These are phyloP conservation scores for Teratosphaeria gauchensis DNA, from an alignment of 2,329 filamentous ascomycete genomes.

Conservation along the genomic window DNA sequence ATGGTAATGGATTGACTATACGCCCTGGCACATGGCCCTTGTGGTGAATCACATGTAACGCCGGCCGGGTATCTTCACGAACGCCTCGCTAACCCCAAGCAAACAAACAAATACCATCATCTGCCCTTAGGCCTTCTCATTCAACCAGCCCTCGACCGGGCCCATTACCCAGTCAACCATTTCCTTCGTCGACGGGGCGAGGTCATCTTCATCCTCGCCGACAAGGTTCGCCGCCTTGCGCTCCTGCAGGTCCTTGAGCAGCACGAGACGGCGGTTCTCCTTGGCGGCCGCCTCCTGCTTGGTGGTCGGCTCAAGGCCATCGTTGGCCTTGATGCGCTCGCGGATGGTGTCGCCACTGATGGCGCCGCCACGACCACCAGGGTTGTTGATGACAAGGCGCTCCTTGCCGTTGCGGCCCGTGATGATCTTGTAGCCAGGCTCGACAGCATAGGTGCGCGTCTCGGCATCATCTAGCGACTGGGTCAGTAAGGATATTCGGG, in stretches of 20 bases:
- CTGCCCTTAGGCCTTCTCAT: not conserved
- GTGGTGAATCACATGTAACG: not conserved
- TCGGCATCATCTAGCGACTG: not conserved
- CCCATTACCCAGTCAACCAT: not conserved
- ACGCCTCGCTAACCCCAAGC: not conserved
- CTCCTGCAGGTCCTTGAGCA: not conserved
- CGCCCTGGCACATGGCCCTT: not conserved
- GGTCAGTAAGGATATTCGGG: not conserved
- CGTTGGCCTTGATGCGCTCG: not conserved
- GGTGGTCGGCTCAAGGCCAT: not conserved
- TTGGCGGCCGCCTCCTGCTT: not conserved
- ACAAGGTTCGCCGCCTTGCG: not conserved
- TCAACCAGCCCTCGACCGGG: not conserved
- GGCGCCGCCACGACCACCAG: not conserved
- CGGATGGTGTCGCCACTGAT: not conserved
- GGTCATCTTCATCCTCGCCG: not conserved
- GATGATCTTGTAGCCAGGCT: not conserved
- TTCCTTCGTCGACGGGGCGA: not conserved
- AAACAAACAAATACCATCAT: not conserved
- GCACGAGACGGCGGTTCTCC: not conserved
- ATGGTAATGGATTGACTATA: not conserved
- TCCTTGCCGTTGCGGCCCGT: not conserved
- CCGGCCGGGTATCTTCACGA: not conserved
- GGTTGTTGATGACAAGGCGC: not conserved
- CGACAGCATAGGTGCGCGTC: not conserved